A percentile compares a stretch with the other conserved stretches of the same genome.
phyloP scores from a whole-genome alignment of 2,329 filamentous ascomycete species.

The Emericellopsis atlantica region DNA sequence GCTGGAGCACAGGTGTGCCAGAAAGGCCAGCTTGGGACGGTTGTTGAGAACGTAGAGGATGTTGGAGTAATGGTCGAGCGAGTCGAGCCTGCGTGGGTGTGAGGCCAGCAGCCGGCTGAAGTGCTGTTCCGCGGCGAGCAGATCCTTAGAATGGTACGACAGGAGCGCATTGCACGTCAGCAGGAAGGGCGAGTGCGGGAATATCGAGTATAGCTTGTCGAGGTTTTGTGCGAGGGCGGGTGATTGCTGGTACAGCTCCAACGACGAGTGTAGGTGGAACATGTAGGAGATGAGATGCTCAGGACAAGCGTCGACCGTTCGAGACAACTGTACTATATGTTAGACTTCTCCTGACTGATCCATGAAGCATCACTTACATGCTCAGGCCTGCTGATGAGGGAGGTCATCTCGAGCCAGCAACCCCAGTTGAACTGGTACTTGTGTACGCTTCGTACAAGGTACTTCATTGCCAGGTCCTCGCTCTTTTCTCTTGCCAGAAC shows the following conservation, averaged over 20 bases:
- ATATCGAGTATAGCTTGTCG: slow-evolving; percentile 68
- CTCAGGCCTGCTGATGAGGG: slow-evolving; percentile 65
- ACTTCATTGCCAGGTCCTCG: slow-evolving; percentile 70
- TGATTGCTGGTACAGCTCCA: slow-evolving; percentile 83
- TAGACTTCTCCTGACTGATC: background rate
- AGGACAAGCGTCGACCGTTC: slow-evolving; percentile 57
- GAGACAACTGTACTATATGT: background rate
- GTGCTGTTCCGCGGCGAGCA: slow-evolving; percentile 54
- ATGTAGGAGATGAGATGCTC: slow-evolving; percentile 89
- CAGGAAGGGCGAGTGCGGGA: slow-evolving; percentile 79
- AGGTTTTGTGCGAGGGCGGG: slow-evolving; percentile 62
- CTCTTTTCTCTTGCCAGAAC: slow-evolving; percentile 85
- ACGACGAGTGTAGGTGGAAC: slow-evolving; percentile 81
- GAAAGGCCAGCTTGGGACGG: slow-evolving; percentile 78
- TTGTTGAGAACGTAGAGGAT: slow-evolving; percentile 88
- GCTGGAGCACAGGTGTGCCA: slow-evolving; percentile 80
- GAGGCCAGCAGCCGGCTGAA: slow-evolving; percentile 72
- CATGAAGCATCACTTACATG: slow-evolving; percentile 44
- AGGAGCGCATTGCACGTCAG: slow-evolving; percentile 81
- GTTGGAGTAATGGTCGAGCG: slow-evolving; percentile 92
- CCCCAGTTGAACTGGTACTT: slow-evolving; percentile 94
- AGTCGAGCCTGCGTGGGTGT: slow-evolving; percentile 65
- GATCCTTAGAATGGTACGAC: slow-evolving; percentile 79
- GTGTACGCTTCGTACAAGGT: slow-evolving; percentile 79
- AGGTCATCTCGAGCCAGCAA: slow-evolving; percentile 86